Percentiles rank a stretch among this genome's conserved stretches.
phyloP scores from a whole-genome alignment of 2,329 filamentous ascomycete genomes.

The Annulohypoxylon truncatum region DNA sequence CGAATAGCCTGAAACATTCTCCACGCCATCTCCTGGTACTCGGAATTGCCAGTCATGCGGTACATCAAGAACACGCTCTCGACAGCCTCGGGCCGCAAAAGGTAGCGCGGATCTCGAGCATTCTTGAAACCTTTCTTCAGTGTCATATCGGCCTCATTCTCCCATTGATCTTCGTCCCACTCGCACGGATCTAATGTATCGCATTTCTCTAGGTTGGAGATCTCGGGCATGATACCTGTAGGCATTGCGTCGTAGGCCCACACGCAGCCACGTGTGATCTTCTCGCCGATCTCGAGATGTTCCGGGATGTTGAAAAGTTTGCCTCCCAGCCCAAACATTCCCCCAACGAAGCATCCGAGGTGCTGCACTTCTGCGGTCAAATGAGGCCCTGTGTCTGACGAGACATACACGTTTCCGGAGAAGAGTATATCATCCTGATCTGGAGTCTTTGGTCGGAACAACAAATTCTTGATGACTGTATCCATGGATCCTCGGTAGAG shows the following conservation, averaged over 20 bases:
- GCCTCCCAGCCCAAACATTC: conserved; percentile 60
- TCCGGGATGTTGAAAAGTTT: conserved; percentile 58
- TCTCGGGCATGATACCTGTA: conserved; percentile 70
- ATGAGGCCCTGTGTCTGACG: conserved; percentile 42
- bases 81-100: conserved; percentile 63
- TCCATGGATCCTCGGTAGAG: conserved; percentile 73
- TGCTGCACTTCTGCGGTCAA: conserved; percentile 55
- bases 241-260: conserved; percentile 68
- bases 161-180: conserved; percentile 54
- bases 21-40: conserved; percentile 64
- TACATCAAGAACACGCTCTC: conserved; percentile 67
- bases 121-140: conserved; percentile 72
- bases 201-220: conserved; percentile 61
- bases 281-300: conserved; percentile 60
- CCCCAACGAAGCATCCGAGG: conserved; percentile 61
- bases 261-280: conserved; percentile 65
- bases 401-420: conserved; percentile 56
- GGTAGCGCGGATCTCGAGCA: conserved; percentile 61
- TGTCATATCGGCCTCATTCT: conserved; percentile 35
- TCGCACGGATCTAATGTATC: conserved; percentile 52
- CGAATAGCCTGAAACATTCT: conserved; percentile 62
- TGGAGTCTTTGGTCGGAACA: conserved; percentile 77
- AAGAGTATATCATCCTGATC: conserved; percentile 72
- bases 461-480: conserved; percentile 68
- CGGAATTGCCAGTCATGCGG: conserved; percentile 60